A percentile compares a stretch with the other conserved stretches of the same genome.
Conservation (phyloP, 1,139 yeast genomes). For the Eremothecium sinecaudum region DNA sequence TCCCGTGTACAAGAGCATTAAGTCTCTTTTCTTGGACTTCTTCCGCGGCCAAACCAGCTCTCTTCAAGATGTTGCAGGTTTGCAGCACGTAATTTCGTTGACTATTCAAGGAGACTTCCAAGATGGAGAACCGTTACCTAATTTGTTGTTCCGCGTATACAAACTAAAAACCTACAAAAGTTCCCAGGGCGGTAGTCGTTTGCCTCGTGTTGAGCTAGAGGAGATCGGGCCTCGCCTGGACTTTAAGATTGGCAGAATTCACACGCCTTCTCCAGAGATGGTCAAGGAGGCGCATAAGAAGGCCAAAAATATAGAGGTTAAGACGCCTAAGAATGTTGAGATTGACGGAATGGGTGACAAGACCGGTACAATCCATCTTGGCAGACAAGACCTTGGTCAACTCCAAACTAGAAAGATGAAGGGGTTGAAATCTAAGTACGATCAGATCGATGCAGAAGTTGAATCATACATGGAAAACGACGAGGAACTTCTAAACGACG, state of each 20-base stretch:
- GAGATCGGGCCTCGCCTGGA: constrained; percentile 96
- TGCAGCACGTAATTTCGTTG: constrained; percentile 80
- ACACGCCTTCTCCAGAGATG: constrained; percentile 76
- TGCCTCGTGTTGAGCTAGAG: constrained; percentile 88
- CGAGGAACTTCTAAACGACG: constrained; percentile 45
- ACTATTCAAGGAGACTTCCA: constrained; percentile 67
- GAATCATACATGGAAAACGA: constrained; percentile 39
- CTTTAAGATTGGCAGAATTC: constrained; percentile 81
- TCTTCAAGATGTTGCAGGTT: constrained; percentile 87
- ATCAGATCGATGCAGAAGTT: constrained; percentile 58
- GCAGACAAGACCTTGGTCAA: constrained; percentile 83
- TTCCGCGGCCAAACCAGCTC: constrained; percentile 81
- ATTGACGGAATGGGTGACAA: constrained; percentile 91
- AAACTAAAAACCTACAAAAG: constrained; percentile 70
- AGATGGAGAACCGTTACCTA: constrained; percentile 69
- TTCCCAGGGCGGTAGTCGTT: constrained; percentile 55
- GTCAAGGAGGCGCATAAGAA: constrained; percentile 80
- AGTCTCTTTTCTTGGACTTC: constrained; percentile 83
- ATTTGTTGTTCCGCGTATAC: constrained; percentile 84
- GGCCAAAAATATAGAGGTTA: constrained; percentile 76
- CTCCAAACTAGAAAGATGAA: constrained; percentile 97
- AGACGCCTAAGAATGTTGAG: constrained; percentile 80
- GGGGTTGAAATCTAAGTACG: constrained; percentile 83
- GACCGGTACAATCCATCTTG: constrained; percentile 92
- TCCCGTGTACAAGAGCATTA: constrained; percentile 76